These are phyloP conservation scores for Symbiodinium natans DNA, from an alignment of 73 alveolate species.

Conservation along the genomic window DNA sequence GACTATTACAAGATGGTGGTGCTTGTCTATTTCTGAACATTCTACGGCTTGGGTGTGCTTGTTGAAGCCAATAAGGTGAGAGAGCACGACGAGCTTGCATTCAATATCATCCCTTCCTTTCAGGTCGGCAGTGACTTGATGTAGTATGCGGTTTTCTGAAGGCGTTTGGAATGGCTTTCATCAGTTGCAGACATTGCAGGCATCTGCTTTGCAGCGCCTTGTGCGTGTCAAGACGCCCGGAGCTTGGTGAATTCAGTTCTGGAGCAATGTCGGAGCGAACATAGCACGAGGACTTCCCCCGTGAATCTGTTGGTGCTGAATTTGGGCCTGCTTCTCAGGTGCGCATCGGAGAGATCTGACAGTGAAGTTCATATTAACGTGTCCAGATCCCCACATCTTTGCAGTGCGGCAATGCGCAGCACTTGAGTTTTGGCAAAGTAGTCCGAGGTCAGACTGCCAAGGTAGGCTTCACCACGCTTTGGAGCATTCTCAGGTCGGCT, in stretches of 20 bases:
- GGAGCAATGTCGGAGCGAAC: no score
- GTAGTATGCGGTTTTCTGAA: no score
- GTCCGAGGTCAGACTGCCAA: constrained; percentile 66
- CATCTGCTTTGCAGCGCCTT: background rate
- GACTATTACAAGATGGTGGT: constrained; percentile 32
- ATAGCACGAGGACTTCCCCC: constrained; percentile 44
- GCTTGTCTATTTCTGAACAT: background rate
- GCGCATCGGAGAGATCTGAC: no score
- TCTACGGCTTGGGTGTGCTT: background rate
- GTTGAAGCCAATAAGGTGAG: background rate
- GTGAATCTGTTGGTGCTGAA: constrained; percentile 38
- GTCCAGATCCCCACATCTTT: no score
- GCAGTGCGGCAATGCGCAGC: no score
- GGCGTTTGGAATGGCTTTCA: no score
- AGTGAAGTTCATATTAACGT: no score
- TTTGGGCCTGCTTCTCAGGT: constrained; percentile 18
- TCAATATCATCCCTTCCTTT: constrained; percentile 36
- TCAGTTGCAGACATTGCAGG: no score
- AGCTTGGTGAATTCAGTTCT: background rate
- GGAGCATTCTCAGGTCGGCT: constrained; percentile 65
- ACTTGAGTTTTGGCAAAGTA: no score
- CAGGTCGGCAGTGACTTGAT: background rate
- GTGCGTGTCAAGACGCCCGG: background rate
- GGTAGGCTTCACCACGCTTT: constrained; percentile 74
- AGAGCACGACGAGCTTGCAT: constrained; percentile 80